Evolutionary conservation across 2,329 filamentous ascomycete species (phyloP), one percentile per base, ranked within the genome.

Genomic region (Geosmithia putterillii): DNA sequence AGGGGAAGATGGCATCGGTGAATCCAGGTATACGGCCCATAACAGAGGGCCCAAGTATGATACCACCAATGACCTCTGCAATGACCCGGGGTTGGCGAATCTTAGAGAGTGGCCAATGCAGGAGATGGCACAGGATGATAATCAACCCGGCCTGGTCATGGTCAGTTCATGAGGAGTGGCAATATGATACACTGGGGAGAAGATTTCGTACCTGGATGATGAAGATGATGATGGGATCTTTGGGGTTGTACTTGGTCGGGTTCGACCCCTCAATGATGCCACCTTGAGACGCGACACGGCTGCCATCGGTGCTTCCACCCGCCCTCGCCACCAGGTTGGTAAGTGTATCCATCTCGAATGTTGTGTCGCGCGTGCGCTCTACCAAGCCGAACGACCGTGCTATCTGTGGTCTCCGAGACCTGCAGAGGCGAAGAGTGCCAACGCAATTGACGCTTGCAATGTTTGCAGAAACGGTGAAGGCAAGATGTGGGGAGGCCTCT

Each of bases 11-110:
- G 49, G 81, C 70, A 3, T 69, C 62, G 42, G 76, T 70, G 64
- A 94, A 95, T 35, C 81, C 79, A 1, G 86, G 86, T 19, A 94
- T 87, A 42, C 83, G 79, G 55, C 87, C 87, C 78, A 94, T 83
- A 19, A 94, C 83, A 0, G 88, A 92, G 1, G 88, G 88, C 3
- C 88, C 88, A 1, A 95, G 73, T 34, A 95, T 61, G 54, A 92
- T 86, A 43, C 85, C 86, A n/a, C 83, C 84, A 44, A 90, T 78
- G 46, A 92, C 85, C 63, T 92, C 86, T 41, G 85, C 82, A 52
- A 92, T 89, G 51, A 92, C 86, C 40, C 83, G 78, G 48, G 86
- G 86, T 56, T 92, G 86, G 44, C 83, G 79, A 41, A 92, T 70
- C 54, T 80, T 81, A 51, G 81, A 81, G 5, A 90, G 73, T 9